Evolutionary conservation across 129 eudicot genomes (phyloP), one percentile per base, ranked within the genome.

Genomic region (Lonicera japonica): DNA sequence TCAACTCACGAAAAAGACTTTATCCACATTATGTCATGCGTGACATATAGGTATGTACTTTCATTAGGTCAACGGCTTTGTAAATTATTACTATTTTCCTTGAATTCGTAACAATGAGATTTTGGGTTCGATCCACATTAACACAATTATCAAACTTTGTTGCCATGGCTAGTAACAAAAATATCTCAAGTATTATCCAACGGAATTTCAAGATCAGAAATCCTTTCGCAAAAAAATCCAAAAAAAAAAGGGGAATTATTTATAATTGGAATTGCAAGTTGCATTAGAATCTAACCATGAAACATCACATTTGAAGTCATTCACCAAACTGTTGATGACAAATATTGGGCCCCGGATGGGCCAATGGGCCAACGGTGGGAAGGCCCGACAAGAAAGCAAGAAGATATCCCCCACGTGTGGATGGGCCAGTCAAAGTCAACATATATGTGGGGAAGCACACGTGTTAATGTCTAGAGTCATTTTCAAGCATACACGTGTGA

Each of bases 331-430:
- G 50, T 8, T 43, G 50, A 43, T 43, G 50, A 43, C 50, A 43
- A 43, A 11, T 43, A 8, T 43, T 43, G 50, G 16, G 16, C 14
- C 14, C 8, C 13, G 8, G 16, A 29, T 29, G 36, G 36, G 36
- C 36, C 16, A 43, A 14, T 43, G 50, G 16, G 50, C 50, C 50
- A 2, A 43, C 16, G 1, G 50, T 43, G 50, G 50, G 13, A 43
- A 6, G 50, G 16, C 50, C 50, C 50, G 50, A 43, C 50, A 43
- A 43, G 13, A 43, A 43, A 43, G 50, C 50, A 43, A 43, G 50
- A 43, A 43, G 50, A 43, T 43, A 43, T 43, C 50, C 50, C 50
- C 50, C 50, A 43, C 16, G 50, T 43, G 50, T 43, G 50, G 50
- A 43, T 4, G 50, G 50, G 50, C 50, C 50, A 14, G 50, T 43